phyloP scores from a whole-genome alignment of 2,329 filamentous ascomycete species.

The Leptodontidium sp. region DNA sequence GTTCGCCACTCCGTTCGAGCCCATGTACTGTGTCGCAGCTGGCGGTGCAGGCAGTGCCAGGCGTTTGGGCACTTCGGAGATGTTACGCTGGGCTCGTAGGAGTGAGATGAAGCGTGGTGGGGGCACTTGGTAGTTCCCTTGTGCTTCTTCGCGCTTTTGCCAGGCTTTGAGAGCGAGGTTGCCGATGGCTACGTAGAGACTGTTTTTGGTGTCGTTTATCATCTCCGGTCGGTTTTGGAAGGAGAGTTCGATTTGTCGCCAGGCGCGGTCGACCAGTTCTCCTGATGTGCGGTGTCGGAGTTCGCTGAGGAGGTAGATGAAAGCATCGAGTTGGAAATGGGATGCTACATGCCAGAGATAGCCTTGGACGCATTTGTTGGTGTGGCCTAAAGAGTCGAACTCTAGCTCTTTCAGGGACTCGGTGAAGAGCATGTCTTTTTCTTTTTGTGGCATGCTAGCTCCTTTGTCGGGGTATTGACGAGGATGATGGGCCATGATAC shows the following conservation, averaged over 20 bases:
- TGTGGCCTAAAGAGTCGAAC: constrained; percentile 47
- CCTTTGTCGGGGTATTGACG: constrained; percentile 44
- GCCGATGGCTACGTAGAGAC: constrained; percentile 42
- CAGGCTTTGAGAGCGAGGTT: constrained; percentile 46
- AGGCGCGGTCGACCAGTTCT: constrained; percentile 44
- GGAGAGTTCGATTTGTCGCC: constrained; percentile 43
- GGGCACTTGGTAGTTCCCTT: constrained; percentile 22
- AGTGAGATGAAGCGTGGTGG: constrained; percentile 37
- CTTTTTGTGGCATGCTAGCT: constrained; percentile 44
- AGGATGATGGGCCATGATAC: constrained; percentile 47
- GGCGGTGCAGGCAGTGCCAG: background rate
- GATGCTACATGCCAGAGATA: constrained; percentile 48
- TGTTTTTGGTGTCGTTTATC: constrained; percentile 41
- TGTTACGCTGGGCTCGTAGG: constrained; percentile 40
- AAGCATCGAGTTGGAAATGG: constrained; percentile 48
- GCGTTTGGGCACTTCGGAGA: constrained; percentile 26
- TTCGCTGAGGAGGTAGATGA: constrained; percentile 48
- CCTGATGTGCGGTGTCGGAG: constrained; percentile 45
- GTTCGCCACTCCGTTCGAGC: background rate
- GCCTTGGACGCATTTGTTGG: constrained; percentile 41
- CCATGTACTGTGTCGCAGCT: background rate
- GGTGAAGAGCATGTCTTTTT: constrained; percentile 46
- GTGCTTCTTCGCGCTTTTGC: constrained; percentile 42
- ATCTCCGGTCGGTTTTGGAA: constrained; percentile 45
- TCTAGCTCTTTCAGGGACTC: constrained; percentile 49